Evolutionary conservation across 768 basidiomycete genomes (phyloP).

Genomic region (Auricularia sp.): DNA sequence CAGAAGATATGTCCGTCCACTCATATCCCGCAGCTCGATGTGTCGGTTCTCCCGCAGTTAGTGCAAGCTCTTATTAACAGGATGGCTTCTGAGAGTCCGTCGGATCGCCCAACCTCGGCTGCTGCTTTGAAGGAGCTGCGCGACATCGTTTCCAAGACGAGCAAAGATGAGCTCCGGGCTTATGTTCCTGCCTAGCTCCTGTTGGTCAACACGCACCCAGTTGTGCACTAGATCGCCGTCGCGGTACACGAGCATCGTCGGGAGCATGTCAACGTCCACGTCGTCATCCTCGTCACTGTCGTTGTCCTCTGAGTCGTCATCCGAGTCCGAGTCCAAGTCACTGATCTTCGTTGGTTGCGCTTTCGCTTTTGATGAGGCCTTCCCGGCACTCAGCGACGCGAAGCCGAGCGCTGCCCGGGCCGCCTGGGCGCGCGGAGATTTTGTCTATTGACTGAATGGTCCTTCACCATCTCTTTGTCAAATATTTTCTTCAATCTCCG

Average conservation of each 20-base stretch:
- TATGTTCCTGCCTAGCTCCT: too few relatives aligned
- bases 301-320: conserved; percentile 21
- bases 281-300: conserved; percentile 34
- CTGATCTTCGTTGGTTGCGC: conserved; percentile 32
- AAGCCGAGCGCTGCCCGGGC: conserved; percentile 67
- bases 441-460: conserved; percentile 31
- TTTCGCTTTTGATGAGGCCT: conserved; percentile 15
- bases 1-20: too few relatives aligned
- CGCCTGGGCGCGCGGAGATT: conserved; percentile 75
- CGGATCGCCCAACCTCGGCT: neutral
- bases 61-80: neutral
- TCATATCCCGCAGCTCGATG: neutral
- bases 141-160: neutral
- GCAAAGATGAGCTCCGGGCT: neutral
- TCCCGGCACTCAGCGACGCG: conserved; percentile 26
- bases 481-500: too few relatives aligned
- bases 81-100: neutral
- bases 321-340: conserved; percentile 20
- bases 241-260: conserved; percentile 68
- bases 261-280: conserved; percentile 70
- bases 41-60: neutral
- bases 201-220: conserved; percentile 77
- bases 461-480: too few relatives aligned
- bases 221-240: conserved; percentile 71
- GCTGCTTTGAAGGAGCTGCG: neutral